Evolutionary conservation across 139 green algal genomes (phyloP), one percentile per base, ranked within the genome.

Genomic region (Trebouxia sp.): DNA sequence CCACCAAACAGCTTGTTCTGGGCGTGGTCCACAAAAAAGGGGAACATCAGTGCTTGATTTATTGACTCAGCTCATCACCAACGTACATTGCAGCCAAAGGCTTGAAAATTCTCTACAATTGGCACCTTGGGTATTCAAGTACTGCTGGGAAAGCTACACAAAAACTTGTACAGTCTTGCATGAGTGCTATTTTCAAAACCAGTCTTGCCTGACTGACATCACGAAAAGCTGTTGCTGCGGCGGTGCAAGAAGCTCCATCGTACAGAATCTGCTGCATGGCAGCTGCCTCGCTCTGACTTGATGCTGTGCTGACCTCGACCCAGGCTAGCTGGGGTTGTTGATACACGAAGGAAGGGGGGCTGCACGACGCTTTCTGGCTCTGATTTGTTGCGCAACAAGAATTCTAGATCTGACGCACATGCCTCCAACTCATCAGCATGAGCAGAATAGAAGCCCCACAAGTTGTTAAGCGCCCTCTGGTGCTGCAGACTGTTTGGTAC

Each of bases 381-480:
- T 72, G 35, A 72, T 6, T 43, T 42, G 35, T 14, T 72, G 62
- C 62, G 28, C 15, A 45, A 26, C 62, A 72, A 22, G n/a, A 35
- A 14, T 22, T 72, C 62, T 1, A 72, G 43, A 22, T 72, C 62
- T 72, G 35, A 35, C 0, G 62, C 62, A 45, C 62, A 72, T 30
- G 62, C 62, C 37, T 72, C 62, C 32, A 72, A 35, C 62, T 72
- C 62, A 45, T 72, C 62, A 15, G 62, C 62, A 72, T 72, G 32
- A n/a, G 62, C 32, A 28, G 62, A 17, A 22, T 72, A 72, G 15
- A 43, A 72, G 62, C 62, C 43, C 62, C 62, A 72, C 15, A 72
- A 37, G 35, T 45, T 45, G 35, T 72, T 72, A 32, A 45, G 42
- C 12, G 62, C 62, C 28, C 62, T 72, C 14, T 24, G 62, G 14